These are phyloP conservation scores for Didymellaceae sp. DNA, from an alignment of 2,329 filamentous ascomycete genomes.

Conservation along the genomic window DNA sequence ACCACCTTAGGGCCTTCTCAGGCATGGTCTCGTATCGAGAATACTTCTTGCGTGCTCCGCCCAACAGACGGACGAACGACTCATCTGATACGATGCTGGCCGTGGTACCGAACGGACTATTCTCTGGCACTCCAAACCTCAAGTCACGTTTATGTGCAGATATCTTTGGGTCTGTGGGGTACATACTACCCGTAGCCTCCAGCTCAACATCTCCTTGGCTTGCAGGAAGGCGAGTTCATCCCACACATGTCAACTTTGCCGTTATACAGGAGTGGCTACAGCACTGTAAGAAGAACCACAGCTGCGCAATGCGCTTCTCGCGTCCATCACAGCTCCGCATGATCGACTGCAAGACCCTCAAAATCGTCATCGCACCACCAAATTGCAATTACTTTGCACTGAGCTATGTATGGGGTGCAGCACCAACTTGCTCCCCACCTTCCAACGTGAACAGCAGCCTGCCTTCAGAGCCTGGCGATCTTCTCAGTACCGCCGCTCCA, in stretches of 20 bases:
- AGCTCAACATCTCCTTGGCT: slow-evolving; percentile 1
- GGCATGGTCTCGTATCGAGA: neutral
- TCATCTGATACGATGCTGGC: slow-evolving; percentile 1
- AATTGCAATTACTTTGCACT: slow-evolving; percentile 2
- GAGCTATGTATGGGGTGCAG: slow-evolving; percentile 4
- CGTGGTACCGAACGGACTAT: neutral
- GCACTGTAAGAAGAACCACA: slow-evolving; percentile 3
- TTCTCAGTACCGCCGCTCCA: neutral
- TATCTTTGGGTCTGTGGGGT: neutral
- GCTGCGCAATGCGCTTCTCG: neutral
- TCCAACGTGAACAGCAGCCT: neutral
- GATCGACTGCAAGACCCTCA: slow-evolving; percentile 4
- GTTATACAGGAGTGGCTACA: slow-evolving; percentile 1
- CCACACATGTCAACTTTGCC: neutral
- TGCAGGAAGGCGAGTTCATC: neutral
- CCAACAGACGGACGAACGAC: neutral
- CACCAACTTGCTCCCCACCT: neutral
- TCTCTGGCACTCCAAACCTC: neutral
- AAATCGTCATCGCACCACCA: neutral
- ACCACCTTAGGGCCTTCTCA: neutral
- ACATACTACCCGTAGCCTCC: slow-evolving; percentile 3
- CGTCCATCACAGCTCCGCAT: neutral
- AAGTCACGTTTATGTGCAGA: neutral
- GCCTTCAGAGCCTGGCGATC: neutral
- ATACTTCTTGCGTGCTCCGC: neutral